Base-by-base conservation (phyloP, 768 basidiomycete species). In the Dentipellis fragilis region DNA sequence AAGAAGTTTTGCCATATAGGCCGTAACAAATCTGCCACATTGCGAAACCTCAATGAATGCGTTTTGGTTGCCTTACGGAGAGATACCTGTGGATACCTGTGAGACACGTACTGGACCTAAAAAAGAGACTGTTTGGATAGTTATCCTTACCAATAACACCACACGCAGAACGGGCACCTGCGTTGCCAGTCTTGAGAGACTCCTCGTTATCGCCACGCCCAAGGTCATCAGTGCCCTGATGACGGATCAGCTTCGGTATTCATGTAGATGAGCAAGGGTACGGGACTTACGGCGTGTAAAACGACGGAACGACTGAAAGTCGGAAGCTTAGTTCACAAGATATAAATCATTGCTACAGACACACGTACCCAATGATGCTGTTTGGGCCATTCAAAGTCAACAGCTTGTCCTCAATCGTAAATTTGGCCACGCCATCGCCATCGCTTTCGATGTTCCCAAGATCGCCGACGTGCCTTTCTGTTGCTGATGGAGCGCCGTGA, bases 121-220 rank as follows among this genome's bases (percentile, higher is more conserved):
- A 29, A 29, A 29, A 29, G 29, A 29, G 29, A 29, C 29, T 29
- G 29, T 6, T 29, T 29, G 29, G 6, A 29, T 29, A 6, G 29
- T 29, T 6, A 29, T 29, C 29, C 29, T 23, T 49, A 23, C 38
- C 87, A 61, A 91, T 87, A 51, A 91, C 80, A 62, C 89, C 89
- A 64, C 90, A 92, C 11, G 90, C 89, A n/a, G 80, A 77, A 55
- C 88, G 75, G 34, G 74, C 81, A 10, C 85, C 85, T 14, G 89
- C 84, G 64, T 91, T 87, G 9, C 89, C 89, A 3, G 87, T 91
- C 66, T 80, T 87, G 55, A 83, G 71, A 19, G 85, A 86, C 59
- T 89, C 87, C 29, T 78, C 72, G 62, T 85, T 75, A 42, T 71
- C 73, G 14, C 87, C 87, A 57, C 69, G 73, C n/a, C 89, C 90